Evolutionary conservation across 1,139 yeast genomes (phyloP).

Genomic region (Yamadazyma spencermartinsiae): DNA sequence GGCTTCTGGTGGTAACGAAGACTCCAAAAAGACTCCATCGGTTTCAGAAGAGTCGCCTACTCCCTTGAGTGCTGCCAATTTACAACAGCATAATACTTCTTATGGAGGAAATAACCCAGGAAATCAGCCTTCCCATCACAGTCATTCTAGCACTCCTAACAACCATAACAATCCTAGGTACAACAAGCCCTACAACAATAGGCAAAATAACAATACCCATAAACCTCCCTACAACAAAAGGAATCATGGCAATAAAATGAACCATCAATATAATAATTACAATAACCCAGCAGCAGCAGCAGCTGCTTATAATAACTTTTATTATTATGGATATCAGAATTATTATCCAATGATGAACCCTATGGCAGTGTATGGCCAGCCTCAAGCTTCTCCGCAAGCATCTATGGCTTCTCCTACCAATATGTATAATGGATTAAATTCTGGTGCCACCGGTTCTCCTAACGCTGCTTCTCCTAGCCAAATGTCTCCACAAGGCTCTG

Average conservation of each 20-base stretch:
- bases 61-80: conserved; percentile 15
- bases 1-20: background rate
- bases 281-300: conserved; percentile 17
- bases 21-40: background rate
- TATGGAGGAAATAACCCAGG: conserved; percentile 4
- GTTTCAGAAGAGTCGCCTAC: conserved; percentile 5
- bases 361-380: conserved; percentile 14
- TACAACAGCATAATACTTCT: conserved; percentile 14
- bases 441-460: conserved; percentile 13
- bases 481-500: conserved; percentile 10
- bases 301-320: conserved; percentile 16
- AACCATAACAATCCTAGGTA: conserved; percentile 4
- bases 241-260: conserved; percentile 9
- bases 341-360: conserved; percentile 17
- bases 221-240: conserved; percentile 8
- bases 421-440: conserved; percentile 16
- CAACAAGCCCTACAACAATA: conserved; percentile 7
- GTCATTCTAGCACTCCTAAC: background rate
- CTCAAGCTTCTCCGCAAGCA: conserved; percentile 10
- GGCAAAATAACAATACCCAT: conserved; percentile 5
- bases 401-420: conserved; percentile 9
- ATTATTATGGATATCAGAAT: conserved; percentile 22
- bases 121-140: background rate
- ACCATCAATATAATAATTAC: conserved; percentile 14
- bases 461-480: conserved; percentile 4